phyloP scores from a whole-genome alignment of 2,329 filamentous ascomycete species.

The Dactylellina drechsleri region DNA sequence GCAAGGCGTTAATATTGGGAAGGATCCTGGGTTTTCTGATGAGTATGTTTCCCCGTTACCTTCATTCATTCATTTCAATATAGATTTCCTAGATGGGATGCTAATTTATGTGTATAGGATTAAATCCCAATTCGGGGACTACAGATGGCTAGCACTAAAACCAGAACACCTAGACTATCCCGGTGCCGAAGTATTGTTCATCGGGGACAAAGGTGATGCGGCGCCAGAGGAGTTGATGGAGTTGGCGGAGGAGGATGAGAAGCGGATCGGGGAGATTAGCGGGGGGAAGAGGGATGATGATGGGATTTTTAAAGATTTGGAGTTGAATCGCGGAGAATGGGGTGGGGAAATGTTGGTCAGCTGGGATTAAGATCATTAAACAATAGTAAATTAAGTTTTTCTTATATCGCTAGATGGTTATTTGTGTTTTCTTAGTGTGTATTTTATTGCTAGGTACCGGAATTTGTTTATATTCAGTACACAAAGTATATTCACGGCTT shows the following conservation, averaged over 20 bases:
- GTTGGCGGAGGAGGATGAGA: constrained; percentile 78
- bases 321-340: constrained; percentile 56
- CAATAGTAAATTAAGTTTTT: too few species aligned
- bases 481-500: too few species aligned
- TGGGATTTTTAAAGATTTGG: constrained; percentile 68
- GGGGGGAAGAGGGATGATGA: constrained; percentile 61
- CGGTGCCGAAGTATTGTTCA: constrained; percentile 80
- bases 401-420: too few species aligned
- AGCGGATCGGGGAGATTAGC: constrained; percentile 71
- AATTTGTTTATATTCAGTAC: too few species aligned
- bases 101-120: constrained; percentile 64
- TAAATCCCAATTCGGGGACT: constrained; percentile 74
- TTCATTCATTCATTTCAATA: neutral
- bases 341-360: constrained; percentile 29
- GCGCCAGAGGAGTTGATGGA: constrained; percentile 74
- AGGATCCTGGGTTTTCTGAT: constrained; percentile 75
- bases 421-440: too few species aligned
- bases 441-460: too few species aligned
- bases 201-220: constrained; percentile 74
- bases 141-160: constrained; percentile 78
- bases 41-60: constrained; percentile 65
- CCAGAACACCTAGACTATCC: constrained; percentile 79
- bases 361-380: constrained; percentile 31
- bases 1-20: constrained; percentile 69
- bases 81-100: constrained; percentile 7